phyloP scores from a whole-genome alignment of 441 rosid genomes.

The Populus hybrid region DNA sequence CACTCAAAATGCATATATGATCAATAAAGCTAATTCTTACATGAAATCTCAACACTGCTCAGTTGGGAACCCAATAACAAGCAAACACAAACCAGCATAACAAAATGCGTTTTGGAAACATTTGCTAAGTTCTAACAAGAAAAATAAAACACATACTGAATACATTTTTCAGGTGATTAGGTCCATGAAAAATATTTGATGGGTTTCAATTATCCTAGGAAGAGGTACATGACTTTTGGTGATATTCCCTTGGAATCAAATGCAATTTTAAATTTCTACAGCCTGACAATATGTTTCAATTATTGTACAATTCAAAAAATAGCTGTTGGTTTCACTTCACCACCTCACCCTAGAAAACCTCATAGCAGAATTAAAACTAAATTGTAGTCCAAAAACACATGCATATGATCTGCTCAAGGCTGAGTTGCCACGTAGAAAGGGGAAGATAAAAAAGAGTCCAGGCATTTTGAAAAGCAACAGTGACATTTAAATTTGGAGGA shows the following conservation, averaged over 20 bases:
- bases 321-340: neutral
- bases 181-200: neutral
- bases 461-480: neutral
- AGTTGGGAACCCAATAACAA: neutral
- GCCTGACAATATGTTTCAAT: neutral
- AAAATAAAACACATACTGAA: neutral
- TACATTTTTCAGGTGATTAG: neutral
- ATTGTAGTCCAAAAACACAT: neutral
- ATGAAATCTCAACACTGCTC: neutral
- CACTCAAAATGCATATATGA: neutral
- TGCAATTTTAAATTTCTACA: neutral
- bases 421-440: neutral
- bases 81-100: neutral
- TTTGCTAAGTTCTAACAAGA: neutral
- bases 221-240: neutral
- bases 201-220: neutral
- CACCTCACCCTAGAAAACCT: neutral
- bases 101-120: neutral
- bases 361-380: neutral
- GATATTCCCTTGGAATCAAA: neutral
- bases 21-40: neutral
- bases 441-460: neutral
- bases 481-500: neutral
- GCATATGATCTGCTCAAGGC: neutral
- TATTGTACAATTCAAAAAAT: neutral